Base-by-base conservation (phyloP, 2,329 filamentous ascomycete genomes). In the Sarocladiaceae sp. region DNA sequence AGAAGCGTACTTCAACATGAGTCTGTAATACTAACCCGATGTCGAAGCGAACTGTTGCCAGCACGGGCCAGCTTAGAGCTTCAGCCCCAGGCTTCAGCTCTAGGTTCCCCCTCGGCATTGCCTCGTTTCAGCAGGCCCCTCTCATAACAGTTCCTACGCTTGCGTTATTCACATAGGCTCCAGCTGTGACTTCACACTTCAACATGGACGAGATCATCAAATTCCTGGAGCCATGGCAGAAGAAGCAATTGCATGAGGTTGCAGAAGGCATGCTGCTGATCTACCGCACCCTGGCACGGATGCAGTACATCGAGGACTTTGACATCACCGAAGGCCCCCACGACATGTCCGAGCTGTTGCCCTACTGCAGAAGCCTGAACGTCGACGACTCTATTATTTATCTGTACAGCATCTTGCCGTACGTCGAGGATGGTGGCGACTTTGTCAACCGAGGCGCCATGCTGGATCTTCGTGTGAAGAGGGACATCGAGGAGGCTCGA, bases 201-300 rank as follows among this genome's bases (percentile, higher is more conserved):
- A n/a, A n/a, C n/a, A 33, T 33, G 29, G 29, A 33, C 29, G 29
- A 33, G 15, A 33, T 33, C 29, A 15, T 15, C 8, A 10, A 8
- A 8, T 15, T 8, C 8, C 29, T 33, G 10, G 29, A 33, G 15
- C 29, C 8, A 33, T 33, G 29, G 29, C 29, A 33, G 29, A 33
- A 33, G 15, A 15, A 33, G 10, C 29, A 33, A 42, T 60, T 64
- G 11, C 57, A 62, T 15, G 56, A 63, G 37, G 60, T 65, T 10
- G 62, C 63, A 20, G 54, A 63, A 31, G 47, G 55, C 31, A 53
- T 66, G 53, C 59, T 64, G 12, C 48, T 62, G n/a, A 62, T 66
- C 22, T 66, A 64, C 51, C 52, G 55, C 10, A 64, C 60, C 7
- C 59, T 65, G 15, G 60, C 50, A 2, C 52, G 53, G 26, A 64